Evolutionary conservation across 1,139 yeast species (phyloP), one percentile per base, ranked within the genome.

Genomic region (Candida pseudoviswanathii): DNA sequence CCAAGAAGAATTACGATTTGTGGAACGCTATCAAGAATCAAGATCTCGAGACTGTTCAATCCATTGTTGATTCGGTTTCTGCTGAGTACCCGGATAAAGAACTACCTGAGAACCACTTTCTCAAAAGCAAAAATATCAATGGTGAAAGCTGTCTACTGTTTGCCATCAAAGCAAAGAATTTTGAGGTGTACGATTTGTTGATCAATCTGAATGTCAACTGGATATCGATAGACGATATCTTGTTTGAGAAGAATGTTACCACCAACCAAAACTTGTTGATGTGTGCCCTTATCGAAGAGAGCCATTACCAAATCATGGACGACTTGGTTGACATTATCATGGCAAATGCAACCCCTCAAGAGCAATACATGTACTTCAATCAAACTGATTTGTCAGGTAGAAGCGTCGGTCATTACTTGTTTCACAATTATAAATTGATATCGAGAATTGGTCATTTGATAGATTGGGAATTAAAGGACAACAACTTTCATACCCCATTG

Each of bases 401-500:
- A 52, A 78, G 84, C 0, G 73, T 82, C 7, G 96, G 95, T 0
- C 97, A 91, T 64, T 86, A 86, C 58, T 66, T 90, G 24, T 84
- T 84, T 55, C 86, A 86, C 57, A 77, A 84, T 45, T 71, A 78
- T 32, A 68, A 73, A 11, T 61, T 87, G 1, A 77, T 91, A 22
- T 68, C 76, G 0, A 62, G 61, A 33, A 66, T 89, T 22, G 96
- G 96, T 0, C 63, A 64, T 4, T 75, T 71, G 43, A 73, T 89
- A 4, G 75, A 86, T 58, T 94, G 97, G 98, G 78, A 73, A 31
- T 62, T 68, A n/a, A 78, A 78, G 47, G 98, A 94, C 60, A 54
- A 59, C 21, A 82, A 80, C 53, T 84, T 85, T 0, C 90, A 89
- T 55, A 89, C 98, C 0, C 96, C 98, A 0, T 68, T 92, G 10